phyloP scores from a whole-genome alignment of 352 stramenopile genomes.

The Globisporangium uncinulatum region DNA sequence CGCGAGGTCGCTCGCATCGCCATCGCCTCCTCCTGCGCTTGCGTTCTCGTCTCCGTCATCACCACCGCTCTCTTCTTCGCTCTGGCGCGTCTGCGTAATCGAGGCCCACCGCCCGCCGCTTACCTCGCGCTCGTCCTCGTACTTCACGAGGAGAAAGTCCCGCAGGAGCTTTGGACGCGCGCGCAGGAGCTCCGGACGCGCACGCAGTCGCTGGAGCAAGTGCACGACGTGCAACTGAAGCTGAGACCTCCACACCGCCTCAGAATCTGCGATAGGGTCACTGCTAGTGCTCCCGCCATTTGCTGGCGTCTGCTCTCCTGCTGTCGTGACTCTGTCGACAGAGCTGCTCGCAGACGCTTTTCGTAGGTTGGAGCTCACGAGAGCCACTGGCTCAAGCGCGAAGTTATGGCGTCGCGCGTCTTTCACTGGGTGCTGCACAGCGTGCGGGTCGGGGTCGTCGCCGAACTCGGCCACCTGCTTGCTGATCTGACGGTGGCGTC shows the following conservation, averaged over 20 bases:
- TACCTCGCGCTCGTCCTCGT: constrained; percentile 17
- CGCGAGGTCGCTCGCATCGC: too few species aligned
- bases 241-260: constrained; percentile 24
- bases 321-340: too few species aligned
- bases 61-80: constrained; percentile 5
- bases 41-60: not conserved
- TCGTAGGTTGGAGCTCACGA: too few species aligned
- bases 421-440: constrained; percentile 9
- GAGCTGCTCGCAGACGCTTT: too few species aligned
- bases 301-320: too few species aligned
- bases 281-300: not conserved
- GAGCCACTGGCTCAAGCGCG: not conserved
- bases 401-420: constrained; percentile 10
- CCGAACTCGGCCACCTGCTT: constrained; percentile 10
- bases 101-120: not conserved
- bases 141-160: constrained; percentile 24
- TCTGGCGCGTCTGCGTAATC: constrained; percentile 8
- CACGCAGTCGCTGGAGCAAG: constrained; percentile 36
- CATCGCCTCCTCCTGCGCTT: not conserved
- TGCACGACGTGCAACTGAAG: constrained; percentile 39
- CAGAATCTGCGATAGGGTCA: not conserved
- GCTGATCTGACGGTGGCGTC: constrained; percentile 9
- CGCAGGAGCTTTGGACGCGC: constrained; percentile 27
- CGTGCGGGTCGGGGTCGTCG: not conserved
- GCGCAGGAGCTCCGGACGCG: constrained; percentile 27